Conservation (phyloP, 2,329 filamentous ascomycete genomes). For the Akanthomyces uredinophilus region DNA sequence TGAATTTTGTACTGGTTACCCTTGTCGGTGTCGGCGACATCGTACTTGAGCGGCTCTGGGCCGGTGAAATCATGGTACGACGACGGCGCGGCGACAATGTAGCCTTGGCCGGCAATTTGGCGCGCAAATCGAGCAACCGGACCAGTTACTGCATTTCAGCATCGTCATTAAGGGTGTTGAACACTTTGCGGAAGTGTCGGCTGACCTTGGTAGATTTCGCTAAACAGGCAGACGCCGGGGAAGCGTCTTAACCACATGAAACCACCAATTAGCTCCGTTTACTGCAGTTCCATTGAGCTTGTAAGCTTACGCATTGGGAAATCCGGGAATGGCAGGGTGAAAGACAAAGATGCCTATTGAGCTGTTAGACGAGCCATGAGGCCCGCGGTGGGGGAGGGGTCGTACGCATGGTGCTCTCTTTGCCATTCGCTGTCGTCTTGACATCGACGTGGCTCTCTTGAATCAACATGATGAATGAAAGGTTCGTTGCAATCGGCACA, state of each 20-base stretch:
- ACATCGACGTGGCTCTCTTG: conserved; percentile 50
- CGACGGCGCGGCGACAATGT: conserved; percentile 85
- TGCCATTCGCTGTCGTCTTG: conserved; percentile 45
- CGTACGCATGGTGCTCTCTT: conserved; percentile 50
- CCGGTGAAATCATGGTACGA: conserved; percentile 92
- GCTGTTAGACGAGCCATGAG: not conserved
- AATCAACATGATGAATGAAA: conserved; percentile 42
- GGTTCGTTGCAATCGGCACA: not conserved
- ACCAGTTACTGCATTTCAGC: conserved; percentile 63
- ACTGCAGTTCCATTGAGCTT: not conserved
- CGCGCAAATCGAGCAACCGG: conserved; percentile 85
- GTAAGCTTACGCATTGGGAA: conserved; percentile 70
- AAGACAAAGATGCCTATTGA: conserved; percentile 77
- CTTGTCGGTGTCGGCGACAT: conserved; percentile 78
- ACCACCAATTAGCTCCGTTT: not conserved
- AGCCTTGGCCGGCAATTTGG: conserved; percentile 87
- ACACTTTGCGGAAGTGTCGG: not conserved
- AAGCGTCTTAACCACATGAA: conserved; percentile 50
- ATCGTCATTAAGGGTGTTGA: not conserved
- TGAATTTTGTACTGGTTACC: conserved; percentile 83
- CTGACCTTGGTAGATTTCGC: conserved; percentile 90
- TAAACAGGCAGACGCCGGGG: conserved; percentile 82
- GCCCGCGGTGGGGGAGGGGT: not conserved
- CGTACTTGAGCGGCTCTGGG: conserved; percentile 77
- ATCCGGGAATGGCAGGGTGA: conserved; percentile 77